Evolutionary conservation across 805 yeast species (phyloP).

Genomic region (Kodamaea lidongshanica): DNA sequence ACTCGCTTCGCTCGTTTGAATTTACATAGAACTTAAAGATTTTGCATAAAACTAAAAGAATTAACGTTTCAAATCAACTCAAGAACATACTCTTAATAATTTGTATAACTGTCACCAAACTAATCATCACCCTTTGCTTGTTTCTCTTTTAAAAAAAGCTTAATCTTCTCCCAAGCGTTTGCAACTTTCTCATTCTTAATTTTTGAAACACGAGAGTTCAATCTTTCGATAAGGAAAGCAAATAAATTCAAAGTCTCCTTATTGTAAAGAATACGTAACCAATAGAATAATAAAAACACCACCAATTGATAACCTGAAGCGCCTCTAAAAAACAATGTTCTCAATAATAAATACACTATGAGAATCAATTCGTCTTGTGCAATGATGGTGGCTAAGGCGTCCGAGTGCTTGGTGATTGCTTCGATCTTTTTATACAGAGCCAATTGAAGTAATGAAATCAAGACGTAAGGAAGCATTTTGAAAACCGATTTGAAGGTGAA

Average conservation of each 20-base stretch:
- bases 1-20: too few species aligned
- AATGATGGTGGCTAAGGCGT: slow-evolving; percentile 39
- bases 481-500: slow-evolving; percentile 59
- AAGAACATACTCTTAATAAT: neutral
- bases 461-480: slow-evolving; percentile 55
- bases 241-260: slow-evolving; percentile 42
- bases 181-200: slow-evolving; percentile 41
- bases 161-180: slow-evolving; percentile 31
- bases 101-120: neutral
- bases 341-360: slow-evolving; percentile 46
- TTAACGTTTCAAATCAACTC: too few species aligned
- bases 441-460: slow-evolving; percentile 56
- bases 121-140: slow-evolving; percentile 7
- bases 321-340: slow-evolving; percentile 58
- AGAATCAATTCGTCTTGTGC: slow-evolving; percentile 58
- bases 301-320: slow-evolving; percentile 65
- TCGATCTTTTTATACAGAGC: slow-evolving; percentile 34
- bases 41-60: too few species aligned
- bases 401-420: slow-evolving; percentile 34
- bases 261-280: slow-evolving; percentile 62
- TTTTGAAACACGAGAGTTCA: slow-evolving; percentile 38
- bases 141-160: slow-evolving; percentile 26
- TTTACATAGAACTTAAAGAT: too few species aligned
- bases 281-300: slow-evolving; percentile 52
- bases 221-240: slow-evolving; percentile 32